Percentiles rank a stretch among this genome's conserved stretches.
Evolutionary conservation across 1,284 basidiomycete genomes (phyloP).

Genomic region (Irpex sp.): DNA sequence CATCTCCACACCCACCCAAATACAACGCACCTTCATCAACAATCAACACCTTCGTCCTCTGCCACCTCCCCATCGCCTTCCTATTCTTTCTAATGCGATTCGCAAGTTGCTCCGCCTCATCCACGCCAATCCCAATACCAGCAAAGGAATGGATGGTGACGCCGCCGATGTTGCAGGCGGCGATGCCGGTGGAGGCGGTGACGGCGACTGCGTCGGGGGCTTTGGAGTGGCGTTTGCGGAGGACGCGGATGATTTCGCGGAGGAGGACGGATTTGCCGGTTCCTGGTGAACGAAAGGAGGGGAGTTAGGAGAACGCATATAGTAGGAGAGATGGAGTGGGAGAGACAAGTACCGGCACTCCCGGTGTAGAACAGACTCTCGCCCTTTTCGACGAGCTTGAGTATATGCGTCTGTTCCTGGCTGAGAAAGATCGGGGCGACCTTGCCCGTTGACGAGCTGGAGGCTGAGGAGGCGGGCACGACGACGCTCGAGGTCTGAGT

Average conservation of each 20-base stretch:
- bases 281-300: slow-evolving; percentile 39
- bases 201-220: slow-evolving; percentile 67
- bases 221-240: slow-evolving; percentile 46
- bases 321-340: too few species aligned
- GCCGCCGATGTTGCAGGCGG: slow-evolving; percentile 89
- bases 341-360: too few species aligned
- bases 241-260: slow-evolving; percentile 75
- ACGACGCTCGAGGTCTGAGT: slow-evolving; percentile 1
- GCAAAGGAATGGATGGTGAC: slow-evolving; percentile 90
- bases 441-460: slow-evolving; percentile 24
- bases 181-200: slow-evolving; percentile 91
- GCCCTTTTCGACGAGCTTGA: slow-evolving; percentile 69
- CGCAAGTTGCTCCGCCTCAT: slow-evolving; percentile 51
- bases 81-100: slow-evolving; percentile 65
- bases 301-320: too few species aligned
- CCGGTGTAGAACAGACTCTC: slow-evolving; percentile 96
- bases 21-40: slow-evolving; percentile 79
- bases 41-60: slow-evolving; percentile 73
- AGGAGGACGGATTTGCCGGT: slow-evolving; percentile 92
- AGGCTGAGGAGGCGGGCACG: slow-evolving; percentile 3
- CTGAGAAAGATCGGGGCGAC: slow-evolving; percentile 60
- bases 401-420: slow-evolving; percentile 79
- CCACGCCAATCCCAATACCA: slow-evolving; percentile 80
- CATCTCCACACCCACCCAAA: too few species aligned
- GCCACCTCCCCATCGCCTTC: slow-evolving; percentile 72